phyloP scores from a whole-genome alignment of 306 rosid species.

The Gleditsia sinensis region DNA sequence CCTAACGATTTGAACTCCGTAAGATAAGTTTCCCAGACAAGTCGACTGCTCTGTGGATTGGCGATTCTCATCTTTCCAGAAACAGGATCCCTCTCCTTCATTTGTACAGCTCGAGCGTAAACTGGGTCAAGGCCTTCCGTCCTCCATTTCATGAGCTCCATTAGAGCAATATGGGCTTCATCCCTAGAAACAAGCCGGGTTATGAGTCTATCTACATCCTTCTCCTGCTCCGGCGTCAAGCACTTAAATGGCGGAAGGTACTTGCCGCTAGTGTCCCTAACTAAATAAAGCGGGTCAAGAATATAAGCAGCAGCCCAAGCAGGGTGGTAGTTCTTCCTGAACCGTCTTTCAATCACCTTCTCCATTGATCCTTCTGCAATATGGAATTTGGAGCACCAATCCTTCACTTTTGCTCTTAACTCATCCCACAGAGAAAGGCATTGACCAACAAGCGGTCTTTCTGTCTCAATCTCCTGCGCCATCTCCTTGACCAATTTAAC shows the following conservation, averaged over 20 bases:
- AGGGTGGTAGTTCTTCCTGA: conserved; percentile 70
- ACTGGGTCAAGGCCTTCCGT: conserved; percentile 75
- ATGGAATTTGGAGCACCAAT: conserved; percentile 63
- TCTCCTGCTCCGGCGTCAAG: conserved; percentile 61
- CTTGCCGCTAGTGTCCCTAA: conserved; percentile 65
- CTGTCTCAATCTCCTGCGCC: conserved; percentile 74
- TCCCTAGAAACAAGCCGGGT: conserved; percentile 61
- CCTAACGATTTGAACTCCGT: conserved; percentile 64
- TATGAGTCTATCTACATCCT: conserved; percentile 64
- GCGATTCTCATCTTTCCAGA: conserved; percentile 59
- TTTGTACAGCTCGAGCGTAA: conserved; percentile 67
- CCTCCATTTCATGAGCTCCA: conserved; percentile 81
- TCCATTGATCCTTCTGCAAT: conserved; percentile 53
- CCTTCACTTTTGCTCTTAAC: conserved; percentile 70
- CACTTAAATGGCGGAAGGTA: conserved; percentile 70
- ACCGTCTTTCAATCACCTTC: conserved; percentile 57
- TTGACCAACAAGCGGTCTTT: conserved; percentile 83
- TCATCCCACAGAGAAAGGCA: conserved; percentile 92
- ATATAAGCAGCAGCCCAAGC: conserved; percentile 76
- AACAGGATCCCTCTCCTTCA: conserved; percentile 60
- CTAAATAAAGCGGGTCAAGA: conserved; percentile 63
- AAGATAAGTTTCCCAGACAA: conserved; percentile 68
- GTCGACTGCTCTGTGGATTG: conserved; percentile 69
- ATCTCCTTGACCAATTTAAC: conserved; percentile 71
- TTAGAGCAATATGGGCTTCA: conserved; percentile 64